Percentiles rank a stretch among this genome's conserved stretches.
These are phyloP conservation scores for Trichosanthes truncata DNA, from an alignment of 306 rosid species.

Conservation along the genomic window DNA sequence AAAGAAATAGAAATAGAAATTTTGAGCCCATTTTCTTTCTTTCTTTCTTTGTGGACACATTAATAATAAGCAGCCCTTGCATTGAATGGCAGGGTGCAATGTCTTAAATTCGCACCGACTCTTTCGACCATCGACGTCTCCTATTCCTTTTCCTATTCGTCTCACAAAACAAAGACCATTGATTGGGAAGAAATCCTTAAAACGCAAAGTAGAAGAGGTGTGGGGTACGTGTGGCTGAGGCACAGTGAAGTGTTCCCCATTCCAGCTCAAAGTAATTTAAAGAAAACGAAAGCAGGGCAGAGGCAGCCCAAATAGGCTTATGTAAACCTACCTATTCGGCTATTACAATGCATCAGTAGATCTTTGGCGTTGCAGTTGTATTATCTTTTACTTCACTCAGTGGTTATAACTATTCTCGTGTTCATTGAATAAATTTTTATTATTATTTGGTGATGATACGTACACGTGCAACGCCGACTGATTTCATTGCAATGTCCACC, in stretches of 20 bases:
- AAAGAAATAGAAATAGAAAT: background rate
- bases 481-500: slow-evolving; percentile 2
- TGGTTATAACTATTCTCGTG: background rate
- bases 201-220: background rate
- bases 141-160: background rate
- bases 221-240: background rate
- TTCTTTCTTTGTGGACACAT: background rate
- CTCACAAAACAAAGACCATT: background rate
- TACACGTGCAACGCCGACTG: slow-evolving; percentile 19
- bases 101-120: background rate
- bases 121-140: background rate
- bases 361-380: slow-evolving; percentile 5
- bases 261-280: background rate
- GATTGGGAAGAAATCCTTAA: background rate
- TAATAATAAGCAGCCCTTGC: background rate
- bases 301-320: slow-evolving; percentile 8
- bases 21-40: background rate
- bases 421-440: background rate
- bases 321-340: slow-evolving; percentile 10
- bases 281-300: background rate
- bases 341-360: background rate
- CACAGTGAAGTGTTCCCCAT: background rate
- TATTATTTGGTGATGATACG: background rate
- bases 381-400: slow-evolving; percentile 15
- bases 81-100: background rate